Base-by-base conservation (phyloP, 768 basidiomycete genomes). In the Calocybe cyanea region DNA sequence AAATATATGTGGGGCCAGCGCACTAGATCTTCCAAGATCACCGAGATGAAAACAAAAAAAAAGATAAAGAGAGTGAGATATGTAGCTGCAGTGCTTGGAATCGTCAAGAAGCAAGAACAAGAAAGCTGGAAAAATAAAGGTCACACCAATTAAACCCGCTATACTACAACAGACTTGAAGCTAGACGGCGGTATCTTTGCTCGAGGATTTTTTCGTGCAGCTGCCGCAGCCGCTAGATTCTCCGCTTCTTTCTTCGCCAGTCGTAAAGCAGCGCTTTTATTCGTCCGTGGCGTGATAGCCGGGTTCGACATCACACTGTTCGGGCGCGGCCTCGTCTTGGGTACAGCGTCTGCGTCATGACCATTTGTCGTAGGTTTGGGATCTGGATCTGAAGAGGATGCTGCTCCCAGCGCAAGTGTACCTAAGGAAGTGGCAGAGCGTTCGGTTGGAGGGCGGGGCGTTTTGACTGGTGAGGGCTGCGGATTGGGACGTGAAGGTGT, bases 211-310 rank as follows among this genome's bases (percentile, higher is more conserved):
- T 70, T 71, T 53, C 63, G 67, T 13, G 65, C 64, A 23, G 66
- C 67, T n/a, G 67, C 69, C n/a, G 69, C 68, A 10, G 68, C 69
- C 4, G 70, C 67, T 1, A 60, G 62, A n/a, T 66, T 64, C 56
- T 76, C 75, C 24, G 69, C 71, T 48, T 77, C 83, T 66, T 78
- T 71, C 69, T 89, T 89, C 50, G 82, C 83, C 9, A 72, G 78
- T 18, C 88, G 73, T 43, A 92, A 61, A 5, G 78, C 65, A 2
- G 90, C 87, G 54, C 83, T 89, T 61, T 75, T 81, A 63, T 92
- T 92, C 50, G 71, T 77, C 43, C 85, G 72, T 7, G 89, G 90
- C 7, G 63, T 62, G 48, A 90, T 86, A 3, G 73, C 69, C 1
- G 89, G 87, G 1, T 73, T 70, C 15, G 46, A 48, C 35, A 72